Base-by-base conservation (phyloP, 2,329 filamentous ascomycete species). In the Verticillium zaregamsianum region DNA sequence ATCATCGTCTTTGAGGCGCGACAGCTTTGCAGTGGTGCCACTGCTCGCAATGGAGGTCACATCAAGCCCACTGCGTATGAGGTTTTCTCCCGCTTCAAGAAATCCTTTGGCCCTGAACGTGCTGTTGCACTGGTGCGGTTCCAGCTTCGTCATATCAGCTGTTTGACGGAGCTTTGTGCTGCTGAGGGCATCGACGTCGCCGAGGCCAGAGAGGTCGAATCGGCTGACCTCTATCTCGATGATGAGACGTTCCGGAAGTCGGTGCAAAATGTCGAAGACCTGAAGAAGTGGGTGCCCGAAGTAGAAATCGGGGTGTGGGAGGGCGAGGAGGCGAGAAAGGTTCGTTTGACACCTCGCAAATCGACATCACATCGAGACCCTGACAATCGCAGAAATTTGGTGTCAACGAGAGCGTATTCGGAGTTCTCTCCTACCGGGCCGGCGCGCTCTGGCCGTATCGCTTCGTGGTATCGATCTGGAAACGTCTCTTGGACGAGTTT, bases 391-490 rank as follows among this genome's bases (percentile, higher is more conserved):
- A 73, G 66, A 63, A 72, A 70, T 81, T 80, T 66, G 70, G 71
- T 1, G 68, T 70, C 7, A 76, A 74, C 35, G 62, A 68, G 0
- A 67, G 70, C 35, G 69, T 80, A 15, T 68, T 70, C 1, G 80
- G 81, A 0, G 80, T 76, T 4, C 65, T 82, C 5, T 76, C 74
- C 1, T 83, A 81, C 56, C 64, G 68, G 1, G 80, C 81, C 11
- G 82, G 80, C 3, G 80, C 80, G 12, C 70, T 85, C 2, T 84
- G 79, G 76, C 80, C 82, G 1, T 85, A 80, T 9, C 45, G 45
- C 45, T 52, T 52, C 20, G 45, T 23, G 67, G 61, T 2, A 3
- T 68, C 15, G 45, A 25, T 52, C 35, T 32, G 54, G 59, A 55
- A 57, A 49, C 54, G 37, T 33, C 8, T 55, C 54, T 15, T 66